phyloP scores from a whole-genome alignment of 2,329 filamentous ascomycete species.

The Lojkania enalia region DNA sequence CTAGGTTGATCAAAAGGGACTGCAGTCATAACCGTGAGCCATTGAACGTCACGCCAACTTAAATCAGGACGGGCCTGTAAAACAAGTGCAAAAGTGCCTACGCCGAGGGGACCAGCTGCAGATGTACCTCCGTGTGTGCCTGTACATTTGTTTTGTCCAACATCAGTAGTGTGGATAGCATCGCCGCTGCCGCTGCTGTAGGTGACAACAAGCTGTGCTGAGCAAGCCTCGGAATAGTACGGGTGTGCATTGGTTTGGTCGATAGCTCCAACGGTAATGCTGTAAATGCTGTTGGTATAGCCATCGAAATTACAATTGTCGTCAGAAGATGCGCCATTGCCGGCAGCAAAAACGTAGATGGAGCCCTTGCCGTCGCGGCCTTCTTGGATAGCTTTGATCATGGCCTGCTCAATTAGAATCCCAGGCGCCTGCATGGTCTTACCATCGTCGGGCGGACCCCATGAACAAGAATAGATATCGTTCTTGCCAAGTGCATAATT shows the following conservation, averaged over 20 bases:
- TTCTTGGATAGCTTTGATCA: conserved; percentile 89
- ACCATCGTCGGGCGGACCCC: conserved; percentile 95
- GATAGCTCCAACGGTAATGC: conserved; percentile 92
- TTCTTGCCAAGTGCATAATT: conserved; percentile 92
- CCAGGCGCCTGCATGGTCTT: conserved; percentile 91
- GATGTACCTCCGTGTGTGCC: conserved; percentile 90
- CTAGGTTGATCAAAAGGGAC: conserved; percentile 76
- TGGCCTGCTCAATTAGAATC: conserved; percentile 83
- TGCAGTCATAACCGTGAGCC: conserved; percentile 82
- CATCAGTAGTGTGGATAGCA: conserved; percentile 94
- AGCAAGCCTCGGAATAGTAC: conserved; percentile 95
- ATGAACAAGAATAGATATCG: conserved; percentile 97
- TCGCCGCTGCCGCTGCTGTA: conserved; percentile 91
- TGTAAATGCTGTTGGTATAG: conserved; percentile 99
- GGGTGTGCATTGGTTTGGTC: conserved; percentile 86
- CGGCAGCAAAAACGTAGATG: conserved; percentile 95
- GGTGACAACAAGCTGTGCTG: conserved; percentile 91
- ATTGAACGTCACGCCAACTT: conserved; percentile 93
- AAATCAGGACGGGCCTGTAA: conserved; percentile 83
- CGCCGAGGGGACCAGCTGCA: conserved; percentile 88
- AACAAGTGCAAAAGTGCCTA: conserved; percentile 87
- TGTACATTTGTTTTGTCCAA: conserved; percentile 80
- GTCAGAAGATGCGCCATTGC: conserved; percentile 82
- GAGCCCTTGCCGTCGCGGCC: conserved; percentile 82
- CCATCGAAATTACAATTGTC: conserved; percentile 99